A percentile compares a stretch with the other conserved stretches of the same genome.
These are phyloP conservation scores for Scutellaria galericulata DNA, from an alignment of 257 asterid genomes.

Conservation along the genomic window DNA sequence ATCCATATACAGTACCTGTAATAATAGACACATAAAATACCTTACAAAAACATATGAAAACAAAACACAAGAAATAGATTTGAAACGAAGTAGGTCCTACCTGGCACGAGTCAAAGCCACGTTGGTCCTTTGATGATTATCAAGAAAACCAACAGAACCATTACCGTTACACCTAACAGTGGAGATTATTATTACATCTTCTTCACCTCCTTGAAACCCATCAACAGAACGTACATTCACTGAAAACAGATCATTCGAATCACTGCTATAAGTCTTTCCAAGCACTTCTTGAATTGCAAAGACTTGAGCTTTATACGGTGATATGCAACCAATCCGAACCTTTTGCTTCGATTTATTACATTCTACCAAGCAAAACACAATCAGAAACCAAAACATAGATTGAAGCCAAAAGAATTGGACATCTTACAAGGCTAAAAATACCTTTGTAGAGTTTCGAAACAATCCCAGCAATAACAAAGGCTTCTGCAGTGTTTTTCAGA, in stretches of 20 bases:
- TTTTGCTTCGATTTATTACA: conserved; percentile 43
- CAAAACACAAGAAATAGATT: not conserved
- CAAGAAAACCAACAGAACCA: conserved; percentile 76
- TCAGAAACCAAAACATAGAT: not conserved
- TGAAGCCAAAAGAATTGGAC: no score
- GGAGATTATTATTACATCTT: conserved; percentile 74
- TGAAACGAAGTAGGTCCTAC: conserved; percentile 37
- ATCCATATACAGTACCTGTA: conserved; percentile 75
- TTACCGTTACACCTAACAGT: conserved; percentile 68
- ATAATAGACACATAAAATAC: not conserved
- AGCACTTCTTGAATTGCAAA: conserved; percentile 58
- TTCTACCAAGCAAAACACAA: conserved; percentile 42
- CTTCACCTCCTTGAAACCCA: conserved; percentile 93
- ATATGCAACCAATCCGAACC: conserved; percentile 75
- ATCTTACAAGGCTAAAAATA: no score
- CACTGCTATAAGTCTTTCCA: conserved; percentile 59
- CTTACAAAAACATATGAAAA: not conserved
- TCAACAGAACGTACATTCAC: conserved; percentile 75
- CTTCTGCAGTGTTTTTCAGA: conserved; percentile 60
- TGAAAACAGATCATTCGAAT: conserved; percentile 54
- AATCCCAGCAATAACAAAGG: conserved; percentile 56
- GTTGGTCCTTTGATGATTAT: conserved; percentile 60
- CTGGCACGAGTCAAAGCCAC: conserved; percentile 86
- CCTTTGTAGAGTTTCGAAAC: conserved; percentile 62
- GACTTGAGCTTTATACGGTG: conserved; percentile 84